Evolutionary conservation across 345 rosid genomes (phyloP).

Genomic region (Salix suchowensis): DNA sequence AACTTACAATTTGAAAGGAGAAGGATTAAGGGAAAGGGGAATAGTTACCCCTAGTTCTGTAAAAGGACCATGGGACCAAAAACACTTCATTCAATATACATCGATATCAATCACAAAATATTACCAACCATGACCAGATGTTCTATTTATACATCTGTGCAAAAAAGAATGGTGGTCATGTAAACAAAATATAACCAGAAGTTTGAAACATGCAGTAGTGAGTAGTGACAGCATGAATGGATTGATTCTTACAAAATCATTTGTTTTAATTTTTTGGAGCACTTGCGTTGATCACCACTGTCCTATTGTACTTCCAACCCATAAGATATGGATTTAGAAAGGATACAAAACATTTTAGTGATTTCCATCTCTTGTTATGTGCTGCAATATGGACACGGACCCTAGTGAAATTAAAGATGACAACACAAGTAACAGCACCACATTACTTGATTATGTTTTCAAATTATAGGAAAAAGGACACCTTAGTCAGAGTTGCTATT

Average conservation of each 20-base stretch:
- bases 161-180: not conserved
- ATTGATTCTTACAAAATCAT: not conserved
- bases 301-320: not conserved
- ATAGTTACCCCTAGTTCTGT: not conserved
- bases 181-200: not conserved
- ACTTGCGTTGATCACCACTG: not conserved
- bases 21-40: not conserved
- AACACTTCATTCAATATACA: not conserved
- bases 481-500: slow-evolving; percentile 94
- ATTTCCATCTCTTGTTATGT: not conserved
- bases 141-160: not conserved
- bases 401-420: not conserved
- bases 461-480: slow-evolving; percentile 12
- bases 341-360: not conserved
- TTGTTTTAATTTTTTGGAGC: not conserved
- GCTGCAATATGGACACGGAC: not conserved
- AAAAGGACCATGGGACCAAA: not conserved
- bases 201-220: not conserved
- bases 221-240: not conserved
- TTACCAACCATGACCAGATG: not conserved
- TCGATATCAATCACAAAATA: not conserved
- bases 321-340: not conserved
- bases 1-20: not conserved
- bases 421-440: not conserved
- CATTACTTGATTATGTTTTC: not conserved